A percentile compares a stretch with the other conserved stretches of the same genome.
These are phyloP conservation scores for Beta vulgaris DNA, from an alignment of 148 eudicot genomes.

Conservation along the genomic window DNA sequence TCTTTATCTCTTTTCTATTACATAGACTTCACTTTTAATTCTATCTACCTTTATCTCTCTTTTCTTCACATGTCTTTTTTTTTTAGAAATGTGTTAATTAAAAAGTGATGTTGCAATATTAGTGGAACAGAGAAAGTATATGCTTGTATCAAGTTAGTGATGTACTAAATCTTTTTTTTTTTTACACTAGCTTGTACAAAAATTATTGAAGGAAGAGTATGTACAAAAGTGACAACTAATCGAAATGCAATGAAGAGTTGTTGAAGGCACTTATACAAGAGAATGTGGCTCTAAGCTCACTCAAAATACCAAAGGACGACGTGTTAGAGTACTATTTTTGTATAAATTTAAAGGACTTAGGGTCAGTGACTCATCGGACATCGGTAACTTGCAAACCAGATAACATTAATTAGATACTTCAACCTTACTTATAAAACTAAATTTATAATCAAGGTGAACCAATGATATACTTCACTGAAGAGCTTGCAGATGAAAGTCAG, in stretches of 20 bases:
- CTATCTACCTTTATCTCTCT: too few species aligned
- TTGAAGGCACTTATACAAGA: not conserved
- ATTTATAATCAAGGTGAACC: not conserved
- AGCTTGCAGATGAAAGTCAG: slow-evolving; percentile 14
- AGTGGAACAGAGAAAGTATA: too few species aligned
- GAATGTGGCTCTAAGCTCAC: slow-evolving; percentile 19
- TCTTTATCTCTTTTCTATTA: too few species aligned
- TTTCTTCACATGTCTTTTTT: too few species aligned
- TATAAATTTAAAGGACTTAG: slow-evolving; percentile 4
- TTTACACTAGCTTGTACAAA: too few species aligned
- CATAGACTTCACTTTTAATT: too few species aligned
- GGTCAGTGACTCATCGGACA: slow-evolving; percentile 17
- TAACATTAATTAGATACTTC: not conserved
- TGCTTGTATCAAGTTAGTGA: not conserved
- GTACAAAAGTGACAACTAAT: slow-evolving; percentile 9
- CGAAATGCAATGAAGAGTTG: not conserved
- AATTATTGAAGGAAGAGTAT: slow-evolving; percentile 7
- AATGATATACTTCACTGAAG: not conserved
- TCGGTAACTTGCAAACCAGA: not conserved
- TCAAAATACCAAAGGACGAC: not conserved
- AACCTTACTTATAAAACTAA: not conserved
- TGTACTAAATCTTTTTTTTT: too few species aligned
- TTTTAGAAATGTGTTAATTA: too few species aligned
- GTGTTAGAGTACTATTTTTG: not conserved
- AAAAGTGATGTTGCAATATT: too few species aligned